phyloP scores from a whole-genome alignment of 1,139 yeast genomes.

The Geotrichum reessii region DNA sequence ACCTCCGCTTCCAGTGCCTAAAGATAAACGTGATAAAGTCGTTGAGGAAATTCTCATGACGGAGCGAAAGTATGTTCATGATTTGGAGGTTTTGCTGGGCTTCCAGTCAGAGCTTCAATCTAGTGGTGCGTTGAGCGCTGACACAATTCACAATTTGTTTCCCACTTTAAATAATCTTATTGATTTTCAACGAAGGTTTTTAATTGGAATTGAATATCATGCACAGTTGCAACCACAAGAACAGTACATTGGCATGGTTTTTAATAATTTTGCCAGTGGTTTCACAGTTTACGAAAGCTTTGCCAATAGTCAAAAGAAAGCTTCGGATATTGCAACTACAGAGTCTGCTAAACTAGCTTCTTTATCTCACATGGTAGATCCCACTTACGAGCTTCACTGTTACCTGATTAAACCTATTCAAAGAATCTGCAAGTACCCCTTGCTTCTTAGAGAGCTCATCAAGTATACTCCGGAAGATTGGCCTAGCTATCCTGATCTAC shows the following conservation, averaged over 20 bases:
- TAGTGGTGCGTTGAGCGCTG: conserved; percentile 67
- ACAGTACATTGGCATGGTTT: conserved; percentile 84
- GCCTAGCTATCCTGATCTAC: conserved; percentile 62
- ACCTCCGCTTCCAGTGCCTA: conserved; percentile 17
- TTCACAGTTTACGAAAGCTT: conserved; percentile 85
- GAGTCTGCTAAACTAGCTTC: conserved; percentile 55
- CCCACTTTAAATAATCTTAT: conserved; percentile 83
- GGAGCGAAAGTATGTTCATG: conserved; percentile 89
- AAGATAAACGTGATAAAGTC: conserved; percentile 55
- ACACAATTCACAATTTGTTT: conserved; percentile 72
- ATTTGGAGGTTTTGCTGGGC: conserved; percentile 63
- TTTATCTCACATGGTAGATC: conserved; percentile 63
- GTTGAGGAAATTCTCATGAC: conserved; percentile 80
- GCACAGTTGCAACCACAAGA: conserved; percentile 65
- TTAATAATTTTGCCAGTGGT: conserved; percentile 69
- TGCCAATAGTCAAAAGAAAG: conserved; percentile 79
- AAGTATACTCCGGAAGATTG: conserved; percentile 53
- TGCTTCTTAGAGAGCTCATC: conserved; percentile 67
- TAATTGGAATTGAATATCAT: conserved; percentile 85
- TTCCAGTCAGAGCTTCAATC: conserved; percentile 65
- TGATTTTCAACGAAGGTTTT: conserved; percentile 86
- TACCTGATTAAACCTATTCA: conserved; percentile 91
- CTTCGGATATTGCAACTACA: conserved; percentile 69
- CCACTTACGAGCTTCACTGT: conserved; percentile 84
- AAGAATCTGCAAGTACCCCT: conserved; percentile 87